phyloP scores from a whole-genome alignment of 1,284 basidiomycete species.

The Rugosomyces carneus region DNA sequence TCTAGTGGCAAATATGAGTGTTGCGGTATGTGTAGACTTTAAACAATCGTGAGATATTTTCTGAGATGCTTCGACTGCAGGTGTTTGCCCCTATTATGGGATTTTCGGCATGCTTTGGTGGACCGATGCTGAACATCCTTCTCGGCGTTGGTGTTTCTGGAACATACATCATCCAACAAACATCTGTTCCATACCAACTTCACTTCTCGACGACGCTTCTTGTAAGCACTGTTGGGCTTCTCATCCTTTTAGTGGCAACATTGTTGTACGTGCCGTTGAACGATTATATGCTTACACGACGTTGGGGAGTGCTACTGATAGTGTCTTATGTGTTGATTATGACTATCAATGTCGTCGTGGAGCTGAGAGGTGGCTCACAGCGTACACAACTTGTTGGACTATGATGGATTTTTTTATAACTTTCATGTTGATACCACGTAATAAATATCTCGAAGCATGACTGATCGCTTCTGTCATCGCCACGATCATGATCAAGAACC shows the following conservation, averaged over 20 bases:
- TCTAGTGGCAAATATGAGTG: slow-evolving; percentile 93
- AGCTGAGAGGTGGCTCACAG: slow-evolving; percentile 32
- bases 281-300: slow-evolving; percentile 71
- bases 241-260: slow-evolving; percentile 72
- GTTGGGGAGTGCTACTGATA: slow-evolving; percentile 80
- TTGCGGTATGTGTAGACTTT: slow-evolving; percentile 51
- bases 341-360: slow-evolving; percentile 72
- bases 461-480: neutral
- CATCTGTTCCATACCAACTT: slow-evolving; percentile 58
- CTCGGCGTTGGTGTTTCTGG: slow-evolving; percentile 84
- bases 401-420: neutral
- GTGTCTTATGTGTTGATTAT: slow-evolving; percentile 69
- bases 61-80: slow-evolving; percentile 25
- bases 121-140: slow-evolving; percentile 95
- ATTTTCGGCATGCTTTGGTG: slow-evolving; percentile 90
- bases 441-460: neutral
- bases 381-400: neutral
- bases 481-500: neutral
- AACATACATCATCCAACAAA: slow-evolving; percentile 62
- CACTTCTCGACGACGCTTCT: slow-evolving; percentile 80
- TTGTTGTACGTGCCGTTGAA: slow-evolving; percentile 82
- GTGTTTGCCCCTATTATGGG: slow-evolving; percentile 85
- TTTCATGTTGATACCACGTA: neutral
- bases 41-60: neutral
- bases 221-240: slow-evolving; percentile 75